A percentile compares a stretch with the other conserved stretches of the same genome.
These are phyloP conservation scores for Alternaria ventricosa DNA, from an alignment of 2,329 filamentous ascomycete species.

Conservation along the genomic window DNA sequence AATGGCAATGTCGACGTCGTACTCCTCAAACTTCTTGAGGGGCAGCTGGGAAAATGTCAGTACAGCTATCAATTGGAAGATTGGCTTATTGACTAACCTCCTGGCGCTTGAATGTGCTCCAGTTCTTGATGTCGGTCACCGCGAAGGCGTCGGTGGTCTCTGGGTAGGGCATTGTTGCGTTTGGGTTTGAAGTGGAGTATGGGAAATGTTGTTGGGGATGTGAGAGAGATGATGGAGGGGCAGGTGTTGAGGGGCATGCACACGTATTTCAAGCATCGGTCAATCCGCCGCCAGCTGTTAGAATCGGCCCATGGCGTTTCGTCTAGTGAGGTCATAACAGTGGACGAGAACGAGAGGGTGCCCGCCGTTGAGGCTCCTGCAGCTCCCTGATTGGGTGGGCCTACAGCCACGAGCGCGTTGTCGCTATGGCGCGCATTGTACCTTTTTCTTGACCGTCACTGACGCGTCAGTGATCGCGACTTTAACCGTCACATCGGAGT, in stretches of 20 bases:
- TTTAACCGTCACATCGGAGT: constrained; percentile 8
- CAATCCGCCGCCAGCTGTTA: constrained; percentile 20
- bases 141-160: constrained; percentile 59
- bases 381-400: constrained; percentile 4
- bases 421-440: constrained; percentile 7
- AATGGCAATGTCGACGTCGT: constrained; percentile 88
- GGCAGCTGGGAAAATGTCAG: constrained; percentile 63
- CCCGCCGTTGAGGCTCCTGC: constrained; percentile 4
- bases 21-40: constrained; percentile 84
- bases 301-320: constrained; percentile 35
- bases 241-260: constrained; percentile 32
- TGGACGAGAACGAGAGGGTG: constrained; percentile 17
- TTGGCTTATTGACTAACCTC: constrained; percentile 49
- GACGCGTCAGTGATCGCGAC: constrained; percentile 14
- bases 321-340: constrained; percentile 44
- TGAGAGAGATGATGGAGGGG: constrained; percentile 17
- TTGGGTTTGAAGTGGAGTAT: constrained; percentile 6
- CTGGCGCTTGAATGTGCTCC: constrained; percentile 64
- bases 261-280: constrained; percentile 33
- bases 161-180: constrained; percentile 56
- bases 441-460: constrained; percentile 13
- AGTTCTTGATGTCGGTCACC: constrained; percentile 65
- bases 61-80: not conserved
- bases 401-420: not conserved
- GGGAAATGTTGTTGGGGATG: constrained; percentile 1